These are phyloP conservation scores for Xerophyta viscosa DNA, from an alignment of 106 monocot genomes.

Conservation along the genomic window DNA sequence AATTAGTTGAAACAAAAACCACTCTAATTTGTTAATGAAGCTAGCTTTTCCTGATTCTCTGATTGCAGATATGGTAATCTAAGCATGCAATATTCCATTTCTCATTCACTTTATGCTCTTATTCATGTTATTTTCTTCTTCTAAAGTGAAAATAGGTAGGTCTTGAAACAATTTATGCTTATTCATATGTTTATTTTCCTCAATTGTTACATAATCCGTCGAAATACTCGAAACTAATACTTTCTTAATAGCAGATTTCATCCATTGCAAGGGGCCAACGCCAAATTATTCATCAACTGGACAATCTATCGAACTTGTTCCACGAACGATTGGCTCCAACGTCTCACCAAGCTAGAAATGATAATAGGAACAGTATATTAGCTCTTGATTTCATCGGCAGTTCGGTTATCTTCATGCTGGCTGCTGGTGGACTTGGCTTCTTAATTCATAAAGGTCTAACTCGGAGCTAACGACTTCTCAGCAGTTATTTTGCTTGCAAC, in stretches of 20 bases:
- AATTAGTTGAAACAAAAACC: too few relatives aligned
- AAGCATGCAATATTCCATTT: too few relatives aligned
- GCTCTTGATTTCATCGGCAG: conserved; percentile 26
- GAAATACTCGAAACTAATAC: not conserved
- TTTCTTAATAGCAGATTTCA: conserved; percentile 28
- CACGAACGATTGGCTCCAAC: conserved; percentile 47
- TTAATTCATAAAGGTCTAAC: conserved; percentile 44
- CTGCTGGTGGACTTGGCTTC: conserved; percentile 40
- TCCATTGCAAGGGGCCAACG: conserved; percentile 52
- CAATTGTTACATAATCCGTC: not conserved
- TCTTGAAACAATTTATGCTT: too few relatives aligned
- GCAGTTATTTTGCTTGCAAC: too few relatives aligned
- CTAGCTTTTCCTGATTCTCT: too few relatives aligned
- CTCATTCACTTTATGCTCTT: too few relatives aligned
- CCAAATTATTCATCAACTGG: conserved; percentile 78
- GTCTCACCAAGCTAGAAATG: conserved; percentile 15
- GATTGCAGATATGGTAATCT: too few relatives aligned
- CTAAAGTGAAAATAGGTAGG: too few relatives aligned
- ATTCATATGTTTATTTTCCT: not conserved
- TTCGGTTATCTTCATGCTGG: conserved; percentile 40
- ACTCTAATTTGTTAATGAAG: too few relatives aligned
- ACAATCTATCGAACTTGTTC: conserved; percentile 58
- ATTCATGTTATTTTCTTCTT: too few relatives aligned
- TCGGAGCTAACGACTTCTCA: conserved; percentile 22
- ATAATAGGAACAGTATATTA: conserved; percentile 13